Base-by-base conservation (phyloP, 148 eudicot genomes). In the Camellia sinensis region DNA sequence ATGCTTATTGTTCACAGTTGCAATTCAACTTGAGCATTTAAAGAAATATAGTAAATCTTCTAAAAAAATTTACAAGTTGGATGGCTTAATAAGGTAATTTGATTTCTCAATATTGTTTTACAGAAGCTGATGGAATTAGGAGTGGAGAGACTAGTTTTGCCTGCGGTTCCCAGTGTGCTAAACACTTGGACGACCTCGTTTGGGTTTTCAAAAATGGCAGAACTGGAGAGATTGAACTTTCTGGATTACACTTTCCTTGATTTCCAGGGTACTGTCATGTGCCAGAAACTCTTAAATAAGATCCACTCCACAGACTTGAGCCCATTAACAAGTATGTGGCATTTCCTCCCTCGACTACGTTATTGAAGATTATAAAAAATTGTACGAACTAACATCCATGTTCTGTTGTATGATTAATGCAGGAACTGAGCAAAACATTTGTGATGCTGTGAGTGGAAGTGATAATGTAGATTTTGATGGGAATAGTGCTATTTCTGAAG, bases 261-360 rank as follows among this genome's bases (percentile, higher is more conserved):
- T 87, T 97, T 97, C 80, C 92, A 89, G 83, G 98, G 90, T n/a
- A 92, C 98, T 7, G 56, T 87, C 12, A 85, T 94, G 91, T 97
- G 99, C 88, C 93, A 97, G 84, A 97, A 97, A 76, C 77, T 86
- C 84, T 81, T 97, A 65, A 71, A 61, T 21, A 84, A 77, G 78
- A 76, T 54, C 71, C 86, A 79, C 66, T 75, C 76, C 57, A 44
- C 81, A 78, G 44, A 69, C 77, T 78, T 81, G 9, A 79, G 12
- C 64, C 70, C 65, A 63, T 46, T 67, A n/a, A 85, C 71, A 79
- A 88, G 92, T 87, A 68, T 13, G 60, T 74, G 46, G 2, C 60
- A 44, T 48, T 3, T 56, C 43, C 54, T 45, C 18, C 43, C 54
- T 45, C 13, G 3, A 48, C 73, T 64, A 54, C 18, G 18, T 71